phyloP scores from a whole-genome alignment of 2,329 filamentous ascomycete genomes.

The Cladosporium phlei region DNA sequence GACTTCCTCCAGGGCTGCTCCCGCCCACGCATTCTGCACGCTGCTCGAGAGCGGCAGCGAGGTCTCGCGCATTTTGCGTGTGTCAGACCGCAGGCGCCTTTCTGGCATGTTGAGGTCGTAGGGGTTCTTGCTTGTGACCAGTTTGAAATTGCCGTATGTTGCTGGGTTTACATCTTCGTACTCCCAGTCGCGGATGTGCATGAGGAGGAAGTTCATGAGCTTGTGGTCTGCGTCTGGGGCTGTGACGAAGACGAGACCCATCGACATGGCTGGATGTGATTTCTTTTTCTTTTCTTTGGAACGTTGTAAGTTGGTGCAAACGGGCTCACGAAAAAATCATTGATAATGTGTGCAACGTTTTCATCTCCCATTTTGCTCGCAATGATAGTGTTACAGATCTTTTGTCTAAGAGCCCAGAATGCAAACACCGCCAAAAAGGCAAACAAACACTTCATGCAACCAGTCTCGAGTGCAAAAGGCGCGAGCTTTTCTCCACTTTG shows the following conservation, averaged over 20 bases:
- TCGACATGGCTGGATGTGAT: neutral
- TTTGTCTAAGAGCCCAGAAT: neutral
- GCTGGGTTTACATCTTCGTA: neutral
- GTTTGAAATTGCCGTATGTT: conserved; percentile 5
- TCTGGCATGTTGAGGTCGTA: conserved; percentile 7
- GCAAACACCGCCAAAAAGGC: too few species aligned
- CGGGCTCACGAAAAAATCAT: too few species aligned
- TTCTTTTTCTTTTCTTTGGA: neutral
- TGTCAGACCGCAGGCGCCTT: neutral
- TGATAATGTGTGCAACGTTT: too few species aligned
- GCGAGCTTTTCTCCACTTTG: too few species aligned
- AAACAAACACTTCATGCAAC: too few species aligned
- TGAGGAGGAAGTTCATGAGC: conserved; percentile 16
- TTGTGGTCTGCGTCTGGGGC: conserved; percentile 15
- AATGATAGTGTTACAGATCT: neutral
- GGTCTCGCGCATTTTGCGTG: neutral
- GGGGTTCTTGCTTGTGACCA: conserved; percentile 14
- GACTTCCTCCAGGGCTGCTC: conserved; percentile 14
- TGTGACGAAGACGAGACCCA: conserved; percentile 18
- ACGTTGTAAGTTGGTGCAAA: too few species aligned
- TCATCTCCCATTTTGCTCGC: neutral
- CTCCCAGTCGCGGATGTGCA: conserved; percentile 17
- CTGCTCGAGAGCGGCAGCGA: neutral
- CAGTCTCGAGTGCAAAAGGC: too few species aligned
- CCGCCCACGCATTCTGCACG: conserved; percentile 14